phyloP scores from a whole-genome alignment of 805 yeast genomes.

The Candida oleophila region DNA sequence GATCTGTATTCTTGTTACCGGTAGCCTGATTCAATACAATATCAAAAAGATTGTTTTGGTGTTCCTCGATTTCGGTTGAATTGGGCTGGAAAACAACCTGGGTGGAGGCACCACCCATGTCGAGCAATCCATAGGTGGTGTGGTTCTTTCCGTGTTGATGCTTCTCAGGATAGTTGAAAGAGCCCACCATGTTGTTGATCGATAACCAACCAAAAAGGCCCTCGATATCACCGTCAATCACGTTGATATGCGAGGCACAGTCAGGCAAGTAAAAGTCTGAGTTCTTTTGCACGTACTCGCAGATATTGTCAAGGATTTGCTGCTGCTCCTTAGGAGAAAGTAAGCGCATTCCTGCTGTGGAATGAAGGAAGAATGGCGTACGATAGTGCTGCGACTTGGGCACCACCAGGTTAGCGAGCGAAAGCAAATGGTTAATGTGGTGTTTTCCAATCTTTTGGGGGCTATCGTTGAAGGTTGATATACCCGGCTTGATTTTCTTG shows the following conservation, averaged over 20 bases:
- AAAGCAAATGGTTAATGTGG: constrained; percentile 50
- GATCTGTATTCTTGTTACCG: background rate
- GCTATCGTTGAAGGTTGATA: constrained; percentile 47
- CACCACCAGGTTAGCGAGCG: constrained; percentile 47
- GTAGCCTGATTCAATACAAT: constrained; percentile 42
- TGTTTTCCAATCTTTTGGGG: constrained; percentile 53
- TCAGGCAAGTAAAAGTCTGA: constrained; percentile 59
- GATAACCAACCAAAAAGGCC: constrained; percentile 71
- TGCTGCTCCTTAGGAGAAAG: constrained; percentile 52
- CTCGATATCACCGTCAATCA: constrained; percentile 64
- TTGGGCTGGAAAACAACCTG: constrained; percentile 66
- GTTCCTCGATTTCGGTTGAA: constrained; percentile 42
- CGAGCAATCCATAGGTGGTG: constrained; percentile 55
- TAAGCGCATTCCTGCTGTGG: constrained; percentile 68
- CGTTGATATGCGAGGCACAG: constrained; percentile 56
- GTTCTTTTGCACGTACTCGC: constrained; percentile 46
- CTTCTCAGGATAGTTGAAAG: constrained; percentile 35
- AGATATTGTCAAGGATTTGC: constrained; percentile 45
- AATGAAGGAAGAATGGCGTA: constrained; percentile 68
- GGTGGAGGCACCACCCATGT: constrained; percentile 66
- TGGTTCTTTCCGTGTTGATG: constrained; percentile 45
- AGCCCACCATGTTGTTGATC: constrained; percentile 52
- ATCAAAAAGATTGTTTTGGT: constrained; percentile 44
- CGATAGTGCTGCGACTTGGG: constrained; percentile 60
- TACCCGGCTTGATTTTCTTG: constrained; percentile 55